Base-by-base conservation (phyloP, 2,329 filamentous ascomycete genomes). In the Aspergillus viridinutans region DNA sequence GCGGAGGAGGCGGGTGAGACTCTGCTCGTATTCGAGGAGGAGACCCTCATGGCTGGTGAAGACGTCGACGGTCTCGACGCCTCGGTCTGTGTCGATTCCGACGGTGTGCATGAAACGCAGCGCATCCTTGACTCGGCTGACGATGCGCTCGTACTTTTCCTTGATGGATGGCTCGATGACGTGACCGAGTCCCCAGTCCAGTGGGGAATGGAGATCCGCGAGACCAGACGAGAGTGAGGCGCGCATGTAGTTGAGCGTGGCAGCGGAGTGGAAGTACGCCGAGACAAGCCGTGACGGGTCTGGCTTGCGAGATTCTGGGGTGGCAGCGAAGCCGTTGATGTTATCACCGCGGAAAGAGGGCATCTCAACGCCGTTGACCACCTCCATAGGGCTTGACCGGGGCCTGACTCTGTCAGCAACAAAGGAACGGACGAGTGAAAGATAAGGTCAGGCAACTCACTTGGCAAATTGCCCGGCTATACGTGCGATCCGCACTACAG, bases 391-490 rank as follows among this genome's bases (percentile, higher is more conserved):
- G 66, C 88, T 96, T 3, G 91, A 96, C 56, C 94, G 82, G 2
- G 93, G 94, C 77, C 74, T 76, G 50, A 2, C 25, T 7, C 48
- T 54, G 43, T 54, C 38, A 61, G 49, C 9, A 38, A 21, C 23
- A 9, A 20, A 12, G 10, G 10, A 42, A 35, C 10, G 21, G 14
- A 38, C 7, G 25, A n/a, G 20, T 17, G 26, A 50, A n/a, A 49
- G 6, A 40, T 5, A 23, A 14, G 47, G 3, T 6, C 23, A 20
- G 4, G 49, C 14, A 32, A 56, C 67, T 49, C 62, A 77, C 76
- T 99, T 99, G 29, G 94, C 94, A 70, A 96, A 99, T 80, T 99
- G 94, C 3, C 94, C 94, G 12, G 94, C 94, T 86, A 97, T 97
- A 59, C 94, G 86, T 17, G 91, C 94, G 68, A 99, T 96, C 64